These are phyloP conservation scores for Ceratocystis harringtonii DNA, from an alignment of 2,329 filamentous ascomycete genomes.

Conservation along the genomic window DNA sequence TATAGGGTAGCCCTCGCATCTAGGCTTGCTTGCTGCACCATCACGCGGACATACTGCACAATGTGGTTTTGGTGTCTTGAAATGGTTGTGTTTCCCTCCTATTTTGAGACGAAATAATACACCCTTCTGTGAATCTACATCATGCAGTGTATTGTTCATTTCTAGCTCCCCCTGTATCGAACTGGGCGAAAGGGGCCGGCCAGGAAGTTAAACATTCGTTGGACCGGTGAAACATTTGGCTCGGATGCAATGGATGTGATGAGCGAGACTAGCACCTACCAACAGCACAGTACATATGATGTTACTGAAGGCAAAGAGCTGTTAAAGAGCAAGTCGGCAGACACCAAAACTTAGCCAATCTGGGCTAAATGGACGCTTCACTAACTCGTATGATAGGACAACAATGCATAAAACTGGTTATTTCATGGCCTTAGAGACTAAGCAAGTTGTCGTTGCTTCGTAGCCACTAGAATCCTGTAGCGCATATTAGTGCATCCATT, in stretches of 20 bases:
- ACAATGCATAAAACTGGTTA: background rate
- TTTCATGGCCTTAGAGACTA: background rate
- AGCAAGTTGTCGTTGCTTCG: background rate
- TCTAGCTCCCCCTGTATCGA: background rate
- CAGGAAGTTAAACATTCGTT: background rate
- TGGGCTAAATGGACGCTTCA: too few relatives aligned
- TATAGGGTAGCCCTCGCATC: background rate
- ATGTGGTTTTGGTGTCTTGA: background rate
- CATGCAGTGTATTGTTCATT: background rate
- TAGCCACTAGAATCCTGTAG: background rate
- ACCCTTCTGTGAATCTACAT: background rate
- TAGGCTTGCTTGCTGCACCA: background rate
- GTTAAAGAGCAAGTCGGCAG: background rate
- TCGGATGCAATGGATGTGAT: background rate
- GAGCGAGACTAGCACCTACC: background rate
- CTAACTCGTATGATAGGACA: background rate
- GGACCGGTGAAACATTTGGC: background rate
- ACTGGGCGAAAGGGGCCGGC: background rate
- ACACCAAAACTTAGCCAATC: too few relatives aligned
- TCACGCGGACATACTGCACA: background rate
- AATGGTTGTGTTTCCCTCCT: background rate
- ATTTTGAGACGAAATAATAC: background rate
- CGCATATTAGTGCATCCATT: background rate
- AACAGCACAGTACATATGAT: background rate
- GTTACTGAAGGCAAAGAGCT: background rate